Evolutionary conservation across 768 basidiomycete species (phyloP).

Genomic region (Tulasnella calospora): DNA sequence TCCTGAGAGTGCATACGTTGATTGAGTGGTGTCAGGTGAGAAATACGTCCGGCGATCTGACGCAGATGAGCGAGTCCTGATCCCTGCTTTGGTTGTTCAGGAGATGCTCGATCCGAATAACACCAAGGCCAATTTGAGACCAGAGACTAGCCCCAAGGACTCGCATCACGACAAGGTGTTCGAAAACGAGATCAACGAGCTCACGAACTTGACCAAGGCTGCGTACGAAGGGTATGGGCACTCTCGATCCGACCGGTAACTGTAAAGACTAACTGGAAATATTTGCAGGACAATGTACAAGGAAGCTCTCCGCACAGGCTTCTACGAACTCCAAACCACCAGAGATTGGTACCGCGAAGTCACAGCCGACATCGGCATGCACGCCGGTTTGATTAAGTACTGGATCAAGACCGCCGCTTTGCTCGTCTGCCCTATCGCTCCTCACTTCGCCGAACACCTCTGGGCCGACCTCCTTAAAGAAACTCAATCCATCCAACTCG

Average conservation of each 20-base stretch:
- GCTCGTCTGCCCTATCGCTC: slow-evolving; percentile 79
- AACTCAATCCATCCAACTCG: slow-evolving; percentile 70
- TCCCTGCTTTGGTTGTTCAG: slow-evolving; percentile 39
- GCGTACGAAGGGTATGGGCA: slow-evolving; percentile 72
- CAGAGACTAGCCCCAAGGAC: slow-evolving; percentile 53
- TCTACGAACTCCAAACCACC: slow-evolving; percentile 87
- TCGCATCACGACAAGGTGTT: slow-evolving; percentile 85
- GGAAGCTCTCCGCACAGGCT: slow-evolving; percentile 89
- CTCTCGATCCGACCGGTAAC: background rate
- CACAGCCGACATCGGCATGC: slow-evolving; percentile 77
- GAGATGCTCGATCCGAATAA: slow-evolving; percentile 65
- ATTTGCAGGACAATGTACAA: slow-evolving; percentile 80
- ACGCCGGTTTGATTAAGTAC: slow-evolving; percentile 74
- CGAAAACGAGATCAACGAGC: slow-evolving; percentile 81
- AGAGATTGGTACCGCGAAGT: slow-evolving; percentile 98
- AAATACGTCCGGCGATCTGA: background rate
- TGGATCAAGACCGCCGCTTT: slow-evolving; percentile 82
- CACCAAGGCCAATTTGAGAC: slow-evolving; percentile 56
- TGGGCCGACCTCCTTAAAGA: slow-evolving; percentile 72
- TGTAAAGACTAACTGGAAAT: background rate
- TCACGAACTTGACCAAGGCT: slow-evolving; percentile 74
- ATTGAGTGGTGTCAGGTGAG: slow-evolving; percentile 85
- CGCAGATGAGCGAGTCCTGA: background rate
- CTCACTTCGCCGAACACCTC: slow-evolving; percentile 91
- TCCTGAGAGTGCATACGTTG: slow-evolving; percentile 85